phyloP scores from a whole-genome alignment of 2,329 filamentous ascomycete genomes.

The Chaetomium sp. region DNA sequence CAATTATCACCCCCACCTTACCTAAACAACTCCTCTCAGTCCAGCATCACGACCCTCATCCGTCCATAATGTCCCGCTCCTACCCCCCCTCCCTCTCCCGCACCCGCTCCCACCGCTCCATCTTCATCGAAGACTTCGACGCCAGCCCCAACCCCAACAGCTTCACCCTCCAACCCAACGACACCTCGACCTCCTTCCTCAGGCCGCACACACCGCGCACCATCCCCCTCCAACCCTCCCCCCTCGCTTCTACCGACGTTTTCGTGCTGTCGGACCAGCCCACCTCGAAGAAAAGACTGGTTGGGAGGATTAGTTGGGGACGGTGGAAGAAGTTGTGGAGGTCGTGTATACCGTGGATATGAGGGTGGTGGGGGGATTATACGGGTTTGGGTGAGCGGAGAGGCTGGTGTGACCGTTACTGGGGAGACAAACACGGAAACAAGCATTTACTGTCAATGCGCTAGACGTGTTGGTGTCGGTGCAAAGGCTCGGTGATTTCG shows the following conservation, averaged over 20 bases:
- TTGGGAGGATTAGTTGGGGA: no score
- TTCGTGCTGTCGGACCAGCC: no score
- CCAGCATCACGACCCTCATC: no score
- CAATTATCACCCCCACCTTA: no score
- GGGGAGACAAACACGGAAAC: conserved; percentile 15
- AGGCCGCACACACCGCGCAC: conserved; percentile 16
- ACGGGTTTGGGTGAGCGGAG: conserved; percentile 17
- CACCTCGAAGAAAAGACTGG: no score
- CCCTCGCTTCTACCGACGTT: conserved; percentile 15
- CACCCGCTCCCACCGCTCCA: conserved; percentile 17
- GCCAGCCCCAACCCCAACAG: conserved; percentile 6
- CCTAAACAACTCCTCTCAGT: no score
- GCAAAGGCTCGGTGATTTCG: conserved; percentile 17
- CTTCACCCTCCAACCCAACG: conserved; percentile 1
- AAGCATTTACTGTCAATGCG: conserved; percentile 17
- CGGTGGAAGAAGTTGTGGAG: no score
- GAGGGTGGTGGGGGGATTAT: conserved; percentile 10
- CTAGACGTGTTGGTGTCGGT: conserved; percentile 20
- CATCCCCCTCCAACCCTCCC: conserved; percentile 19
- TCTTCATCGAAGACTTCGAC: conserved; percentile 23
- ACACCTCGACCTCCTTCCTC: conserved; percentile 10
- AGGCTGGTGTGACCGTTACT: conserved; percentile 21
- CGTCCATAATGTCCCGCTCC: conserved; percentile 9
- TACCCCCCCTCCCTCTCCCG: conserved; percentile 10
- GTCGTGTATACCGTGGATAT: no score